phyloP scores from a whole-genome alignment of 2,329 filamentous ascomycete genomes.

The Thyridium curvatum region DNA sequence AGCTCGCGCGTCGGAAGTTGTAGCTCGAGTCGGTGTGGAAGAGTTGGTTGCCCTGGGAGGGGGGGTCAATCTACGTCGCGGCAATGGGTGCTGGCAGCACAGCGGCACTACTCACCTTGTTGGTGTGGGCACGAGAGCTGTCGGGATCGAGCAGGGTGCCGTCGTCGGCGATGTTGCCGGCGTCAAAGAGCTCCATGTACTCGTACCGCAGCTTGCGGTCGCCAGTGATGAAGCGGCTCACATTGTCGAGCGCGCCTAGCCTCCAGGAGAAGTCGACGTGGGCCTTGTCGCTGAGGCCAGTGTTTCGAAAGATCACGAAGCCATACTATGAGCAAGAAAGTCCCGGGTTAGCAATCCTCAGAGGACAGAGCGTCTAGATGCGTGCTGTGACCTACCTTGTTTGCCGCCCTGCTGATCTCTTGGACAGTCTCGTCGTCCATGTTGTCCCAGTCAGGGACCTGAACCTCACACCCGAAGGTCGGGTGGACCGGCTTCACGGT shows the following conservation, averaged over 20 bases:
- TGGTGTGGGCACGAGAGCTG: not conserved
- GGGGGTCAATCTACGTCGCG: too few relatives aligned
- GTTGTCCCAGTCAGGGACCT: conserved; percentile 5
- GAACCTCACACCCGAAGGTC: conserved; percentile 5
- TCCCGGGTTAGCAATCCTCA: not conserved
- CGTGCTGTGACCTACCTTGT: conserved; percentile 2
- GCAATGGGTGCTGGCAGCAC: too few relatives aligned
- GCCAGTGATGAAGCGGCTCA: not conserved
- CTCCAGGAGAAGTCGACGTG: not conserved
- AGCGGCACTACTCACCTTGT: not conserved
- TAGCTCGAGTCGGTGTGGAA: conserved; percentile 50
- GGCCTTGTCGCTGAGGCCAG: not conserved
- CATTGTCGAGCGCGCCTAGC: not conserved
- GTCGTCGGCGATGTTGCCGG: not conserved
- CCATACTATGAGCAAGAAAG: conserved; percentile 3
- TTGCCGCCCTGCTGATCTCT: conserved; percentile 2
- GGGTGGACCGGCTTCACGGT: conserved; percentile 5
- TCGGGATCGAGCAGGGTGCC: not conserved
- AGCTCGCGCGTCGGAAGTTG: conserved; percentile 44
- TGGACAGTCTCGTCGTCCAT: conserved; percentile 3
- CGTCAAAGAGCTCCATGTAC: not conserved
- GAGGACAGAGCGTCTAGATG: not conserved
- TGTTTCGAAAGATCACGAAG: conserved; percentile 8
- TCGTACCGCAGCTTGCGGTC: conserved; percentile 1
- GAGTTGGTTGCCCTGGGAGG: conserved; percentile 31